Evolutionary conservation across 2,329 filamentous ascomycete species (phyloP).

Genomic region (Aspergillus sp.): DNA sequence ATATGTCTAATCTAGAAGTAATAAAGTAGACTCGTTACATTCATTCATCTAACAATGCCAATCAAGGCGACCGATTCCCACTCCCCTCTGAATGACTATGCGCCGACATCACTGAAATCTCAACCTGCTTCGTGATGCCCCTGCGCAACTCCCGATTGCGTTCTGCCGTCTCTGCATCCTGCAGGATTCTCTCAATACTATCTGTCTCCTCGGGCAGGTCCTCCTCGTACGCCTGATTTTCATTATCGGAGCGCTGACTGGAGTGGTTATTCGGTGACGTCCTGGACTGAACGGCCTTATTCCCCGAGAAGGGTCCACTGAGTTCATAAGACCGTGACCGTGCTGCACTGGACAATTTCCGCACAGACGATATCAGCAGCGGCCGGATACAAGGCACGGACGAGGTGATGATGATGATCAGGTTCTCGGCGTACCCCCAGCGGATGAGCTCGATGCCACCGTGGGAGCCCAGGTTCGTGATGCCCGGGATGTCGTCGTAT

Average conservation of each 20-base stretch:
- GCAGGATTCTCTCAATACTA: slow-evolving; percentile 29
- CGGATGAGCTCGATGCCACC: slow-evolving; percentile 29
- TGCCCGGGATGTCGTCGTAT: slow-evolving; percentile 23
- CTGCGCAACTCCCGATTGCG: not conserved
- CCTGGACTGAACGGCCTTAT: slow-evolving; percentile 12
- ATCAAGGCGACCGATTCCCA: not conserved
- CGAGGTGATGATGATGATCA: slow-evolving; percentile 32
- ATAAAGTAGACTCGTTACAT: too few relatives aligned
- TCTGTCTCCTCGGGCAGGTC: slow-evolving; percentile 16
- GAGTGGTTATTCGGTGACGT: slow-evolving; percentile 14
- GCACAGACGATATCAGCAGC: slow-evolving; percentile 30
- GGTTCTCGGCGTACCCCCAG: slow-evolving; percentile 31
- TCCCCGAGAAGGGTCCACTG: slow-evolving; percentile 22
- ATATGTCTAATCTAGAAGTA: too few relatives aligned
- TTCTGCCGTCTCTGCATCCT: slow-evolving; percentile 3
- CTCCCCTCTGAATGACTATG: not conserved
- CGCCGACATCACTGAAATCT: slow-evolving; percentile 23
- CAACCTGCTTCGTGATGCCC: slow-evolving; percentile 31
- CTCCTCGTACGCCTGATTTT: not conserved
- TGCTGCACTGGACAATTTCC: slow-evolving; percentile 28
- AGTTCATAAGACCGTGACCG: slow-evolving; percentile 30
- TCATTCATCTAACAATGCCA: too few relatives aligned
- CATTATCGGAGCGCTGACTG: not conserved
- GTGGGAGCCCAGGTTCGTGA: slow-evolving; percentile 27
- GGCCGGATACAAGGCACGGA: slow-evolving; percentile 32